Base-by-base conservation (phyloP, 768 basidiomycete species). In the Leccinum imitatum region DNA sequence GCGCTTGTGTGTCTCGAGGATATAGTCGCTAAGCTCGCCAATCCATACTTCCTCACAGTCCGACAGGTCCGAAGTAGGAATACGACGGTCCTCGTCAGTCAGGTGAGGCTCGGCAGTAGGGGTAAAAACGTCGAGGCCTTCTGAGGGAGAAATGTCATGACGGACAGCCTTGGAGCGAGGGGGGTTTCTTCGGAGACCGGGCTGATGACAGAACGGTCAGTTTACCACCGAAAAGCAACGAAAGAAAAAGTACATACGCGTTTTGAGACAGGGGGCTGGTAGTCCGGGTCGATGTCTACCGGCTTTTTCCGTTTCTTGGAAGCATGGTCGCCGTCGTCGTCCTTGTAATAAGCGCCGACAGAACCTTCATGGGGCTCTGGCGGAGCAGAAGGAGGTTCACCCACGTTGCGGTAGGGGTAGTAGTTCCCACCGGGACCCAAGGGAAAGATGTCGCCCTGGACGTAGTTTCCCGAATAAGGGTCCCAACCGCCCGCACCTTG, bases 21-120 rank as follows among this genome's bases (percentile, higher is more conserved):
- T 79, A 66, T 93, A 93, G 58, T 84, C 84, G 55, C 80, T 78
- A 15, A 93, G 79, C 67, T 90, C 90, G 25, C 77, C 80, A 48
- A 78, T 75, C 92, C 92, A 93, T 15, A 93, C 69, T 60, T 92
- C 91, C 64, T 83, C 82, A 63, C 86, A 91, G 60, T 92, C 91
- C 30, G 91, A 90, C 62, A 93, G 76, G 78, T 93, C 91, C 21
- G 91, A 92, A 17, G 90, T 90, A 11, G 76, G 73, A 13, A 83
- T 75, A 41, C 76, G 75, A 51, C 66, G 74, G 31, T 80, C 80
- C 33, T 84, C 82, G 57, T 77, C 76, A 15, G 65, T 65, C 37
- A 66, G 71, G 53, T 60, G 69, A 39, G 61, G 66, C 9, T 74
- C 72, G 3, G 57, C 35, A 21, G 53, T 56, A 14, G 60, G n/a